Conservation (phyloP, 2,329 filamentous ascomycete genomes). For the Aureobasidium sp. region DNA sequence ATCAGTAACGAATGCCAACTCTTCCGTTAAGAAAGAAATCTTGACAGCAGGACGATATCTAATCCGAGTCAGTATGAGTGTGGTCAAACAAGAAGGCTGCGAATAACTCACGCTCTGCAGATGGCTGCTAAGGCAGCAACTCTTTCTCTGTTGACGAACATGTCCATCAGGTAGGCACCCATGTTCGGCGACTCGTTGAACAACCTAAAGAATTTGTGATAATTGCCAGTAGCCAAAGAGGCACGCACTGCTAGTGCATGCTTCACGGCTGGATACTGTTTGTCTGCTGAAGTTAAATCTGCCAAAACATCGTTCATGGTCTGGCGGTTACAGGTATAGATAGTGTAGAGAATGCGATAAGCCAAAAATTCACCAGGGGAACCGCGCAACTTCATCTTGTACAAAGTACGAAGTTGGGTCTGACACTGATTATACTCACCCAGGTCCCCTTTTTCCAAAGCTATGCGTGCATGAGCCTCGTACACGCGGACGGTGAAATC, state of each 20-base stretch:
- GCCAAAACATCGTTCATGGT: slow-evolving; percentile 97
- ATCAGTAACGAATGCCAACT: slow-evolving; percentile 88
- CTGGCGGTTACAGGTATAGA: slow-evolving; percentile 96
- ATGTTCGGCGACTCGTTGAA: slow-evolving; percentile 93
- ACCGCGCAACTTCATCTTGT: slow-evolving; percentile 78
- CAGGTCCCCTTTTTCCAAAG: slow-evolving; percentile 94
- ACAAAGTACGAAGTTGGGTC: slow-evolving; percentile 89
- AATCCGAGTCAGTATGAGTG: slow-evolving; percentile 32
- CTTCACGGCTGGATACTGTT: slow-evolving; percentile 73
- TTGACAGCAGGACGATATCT: slow-evolving; percentile 91
- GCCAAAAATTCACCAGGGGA: slow-evolving; percentile 95
- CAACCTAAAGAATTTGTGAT: slow-evolving; percentile 95
- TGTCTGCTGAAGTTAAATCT: slow-evolving; percentile 98
- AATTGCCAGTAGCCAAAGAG: slow-evolving; percentile 86
- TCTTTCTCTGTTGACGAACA: slow-evolving; percentile 93
- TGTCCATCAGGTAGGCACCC: slow-evolving; percentile 98
- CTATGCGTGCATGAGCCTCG: slow-evolving; percentile 95
- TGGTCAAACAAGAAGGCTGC: not conserved
- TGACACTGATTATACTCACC: slow-evolving; percentile 99
- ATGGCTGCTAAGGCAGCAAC: slow-evolving; percentile 85
- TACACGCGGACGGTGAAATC: slow-evolving; percentile 95
- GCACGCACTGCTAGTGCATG: slow-evolving; percentile 90
- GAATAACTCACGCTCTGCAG: slow-evolving; percentile 75
- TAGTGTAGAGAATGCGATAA: slow-evolving; percentile 99
- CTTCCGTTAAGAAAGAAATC: slow-evolving; percentile 87